A percentile compares a stretch with the other conserved stretches of the same genome.
These are phyloP conservation scores for Globisporangium polare DNA, from an alignment of 352 stramenopile genomes.

Conservation along the genomic window DNA sequence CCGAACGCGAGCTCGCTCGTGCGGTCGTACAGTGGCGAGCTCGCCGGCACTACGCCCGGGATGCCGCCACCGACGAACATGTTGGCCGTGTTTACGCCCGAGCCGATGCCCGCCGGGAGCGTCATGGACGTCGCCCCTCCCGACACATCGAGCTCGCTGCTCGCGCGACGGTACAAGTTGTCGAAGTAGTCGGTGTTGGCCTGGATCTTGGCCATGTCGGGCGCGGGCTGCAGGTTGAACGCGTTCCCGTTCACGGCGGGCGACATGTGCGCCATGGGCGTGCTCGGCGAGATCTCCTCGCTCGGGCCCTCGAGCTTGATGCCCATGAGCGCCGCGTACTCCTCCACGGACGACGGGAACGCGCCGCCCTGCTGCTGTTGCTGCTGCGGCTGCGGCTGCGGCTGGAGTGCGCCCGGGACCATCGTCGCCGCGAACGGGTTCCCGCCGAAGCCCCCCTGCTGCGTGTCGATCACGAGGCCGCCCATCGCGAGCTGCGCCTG, in stretches of 20 bases:
- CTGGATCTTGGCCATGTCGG: conserved; percentile 68
- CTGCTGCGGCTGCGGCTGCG: conserved; percentile 25
- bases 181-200: conserved; percentile 82
- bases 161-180: conserved; percentile 56
- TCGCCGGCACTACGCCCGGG: conserved; percentile 21
- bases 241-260: conserved; percentile 17
- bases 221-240: conserved; percentile 32
- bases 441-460: conserved; percentile 24
- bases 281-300: conserved; percentile 23
- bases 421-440: conserved; percentile 49
- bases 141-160: conserved; percentile 31
- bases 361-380: conserved; percentile 17
- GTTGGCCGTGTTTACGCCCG: conserved; percentile 43
- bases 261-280: conserved; percentile 30
- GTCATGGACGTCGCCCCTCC: conserved; percentile 48
- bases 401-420: conserved; percentile 26
- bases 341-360: conserved; percentile 51
- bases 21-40: conserved; percentile 41
- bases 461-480: conserved; percentile 19
- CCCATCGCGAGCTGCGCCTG: conserved; percentile 7
- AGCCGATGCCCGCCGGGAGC: conserved; percentile 58
- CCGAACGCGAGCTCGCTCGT: conserved; percentile 59
- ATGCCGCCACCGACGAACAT: conserved; percentile 26
- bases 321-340: conserved; percentile 79
- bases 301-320: conserved; percentile 72